A percentile compares a stretch with the other conserved stretches of the same genome.
These are phyloP conservation scores for Globisporangium middletonii DNA, from an alignment of 352 stramenopile species.

Conservation along the genomic window DNA sequence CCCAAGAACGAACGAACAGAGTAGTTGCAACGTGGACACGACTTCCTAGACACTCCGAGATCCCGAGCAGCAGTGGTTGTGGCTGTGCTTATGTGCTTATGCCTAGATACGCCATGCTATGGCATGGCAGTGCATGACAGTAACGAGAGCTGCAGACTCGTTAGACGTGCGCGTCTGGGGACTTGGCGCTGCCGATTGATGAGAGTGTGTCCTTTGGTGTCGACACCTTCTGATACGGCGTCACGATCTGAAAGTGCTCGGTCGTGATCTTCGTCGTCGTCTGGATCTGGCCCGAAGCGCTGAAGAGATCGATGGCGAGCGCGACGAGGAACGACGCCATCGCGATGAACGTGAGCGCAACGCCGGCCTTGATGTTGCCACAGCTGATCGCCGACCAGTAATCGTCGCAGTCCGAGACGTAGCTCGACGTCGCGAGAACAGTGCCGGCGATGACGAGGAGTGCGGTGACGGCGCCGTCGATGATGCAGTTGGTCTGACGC, in stretches of 20 bases:
- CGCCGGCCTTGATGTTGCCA: constrained; percentile 39
- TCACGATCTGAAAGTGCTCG: neutral
- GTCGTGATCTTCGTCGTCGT: neutral
- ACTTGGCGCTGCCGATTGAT: constrained; percentile 21
- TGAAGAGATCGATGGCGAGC: constrained; percentile 32
- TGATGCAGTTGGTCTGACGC: constrained; percentile 18
- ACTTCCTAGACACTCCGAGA: too few species aligned
- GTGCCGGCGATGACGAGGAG: constrained; percentile 50
- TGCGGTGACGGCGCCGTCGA: constrained; percentile 29
- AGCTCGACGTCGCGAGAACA: constrained; percentile 39
- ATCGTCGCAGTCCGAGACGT: constrained; percentile 33
- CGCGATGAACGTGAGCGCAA: constrained; percentile 48
- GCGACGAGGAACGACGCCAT: constrained; percentile 26
- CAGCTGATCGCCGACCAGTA: constrained; percentile 25
- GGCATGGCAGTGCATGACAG: too few species aligned
- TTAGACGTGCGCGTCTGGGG: constrained; percentile 20
- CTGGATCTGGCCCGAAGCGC: neutral
- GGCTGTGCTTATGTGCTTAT: too few species aligned
- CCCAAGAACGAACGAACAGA: too few species aligned
- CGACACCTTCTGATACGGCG: constrained; percentile 9
- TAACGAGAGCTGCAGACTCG: too few species aligned
- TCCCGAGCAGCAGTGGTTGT: too few species aligned
- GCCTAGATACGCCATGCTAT: too few species aligned
- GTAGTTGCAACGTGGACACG: too few species aligned
- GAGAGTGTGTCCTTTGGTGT: constrained; percentile 26